Base-by-base conservation (phyloP, 768 basidiomycete genomes). In the Tephrocybe sp. region DNA sequence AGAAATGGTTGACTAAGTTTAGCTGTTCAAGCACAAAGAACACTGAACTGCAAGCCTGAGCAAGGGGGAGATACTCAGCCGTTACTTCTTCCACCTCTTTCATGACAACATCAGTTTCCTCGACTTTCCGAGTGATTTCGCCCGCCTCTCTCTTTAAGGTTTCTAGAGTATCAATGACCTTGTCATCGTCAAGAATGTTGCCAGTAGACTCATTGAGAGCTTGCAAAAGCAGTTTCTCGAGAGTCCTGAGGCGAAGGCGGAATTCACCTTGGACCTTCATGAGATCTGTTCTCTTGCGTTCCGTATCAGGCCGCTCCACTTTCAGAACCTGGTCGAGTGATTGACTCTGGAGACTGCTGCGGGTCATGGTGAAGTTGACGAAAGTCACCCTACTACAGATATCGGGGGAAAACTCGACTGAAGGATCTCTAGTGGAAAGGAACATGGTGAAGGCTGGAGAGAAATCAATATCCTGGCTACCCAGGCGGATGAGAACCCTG, bases 381-480 rank as follows among this genome's bases (percentile, higher is more conserved):
- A 95, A 93, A 0, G 89, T 92, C 22, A 96, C 92, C 52, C 97
- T 84, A 75, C 93, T 96, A 76, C 96, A 98, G 59, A 99, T 95
- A 66, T 99, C 97, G 3, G 97, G 94, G 11, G 96, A 91, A 70
- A 99, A 98, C 60, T 98, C 94, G 54, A 97, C 89, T 0, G 96
- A 96, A 2, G 97, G 95, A 66, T 99, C 95, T 18, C 97, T 77
- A 9, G 97, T 99, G 1, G 96, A 92, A 36, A 99, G 78, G 83
- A 99, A 99, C 92, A 99, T 95, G 5, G 92, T 97, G 77, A 99
- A 99, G n/a, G 97, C 87, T 5, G 97, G 97, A 0, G 97, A 99
- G 67, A 98, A 98, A 66, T 99, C 97, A 66, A 99, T 98, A 58
- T 99, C 97, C 72, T 99, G 97, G 63, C 80, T 98, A 4, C 97